Base-by-base conservation (phyloP, 1,284 basidiomycete genomes). In the Tylopilus sp. region DNA sequence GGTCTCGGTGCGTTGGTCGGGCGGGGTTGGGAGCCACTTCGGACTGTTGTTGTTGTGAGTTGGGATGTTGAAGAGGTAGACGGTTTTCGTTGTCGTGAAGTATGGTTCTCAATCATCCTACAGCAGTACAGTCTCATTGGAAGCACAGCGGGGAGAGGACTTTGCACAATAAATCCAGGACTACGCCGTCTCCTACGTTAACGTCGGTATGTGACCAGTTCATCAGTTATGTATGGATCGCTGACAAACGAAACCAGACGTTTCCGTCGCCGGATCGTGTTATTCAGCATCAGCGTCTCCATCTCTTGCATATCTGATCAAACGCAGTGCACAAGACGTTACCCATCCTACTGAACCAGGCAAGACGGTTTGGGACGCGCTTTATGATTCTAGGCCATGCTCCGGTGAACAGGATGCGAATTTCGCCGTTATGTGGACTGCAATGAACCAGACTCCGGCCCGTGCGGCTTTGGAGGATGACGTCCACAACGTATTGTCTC, bases 21-120 rank as follows among this genome's bases (percentile, higher is more conserved):
- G 55, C 73, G 71, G 13, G 94, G 92, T 23, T 98, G 95, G 95
- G 89, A 83, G 59, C 95, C 95, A 4, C 71, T 94, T 34, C 75
- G 94, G 49, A 95, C 90, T 15, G 82, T 96, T 59, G 70, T 96
- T n/a, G 76, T 97, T 44, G 92, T 89, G 4, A 89, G 84, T 55
- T 97, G 92, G 93, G 92, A 96, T 67, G 95, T 83, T 0, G 94
- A 97, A 71, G 95, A 94, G 76, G 82, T 85, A 39, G 37, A 64
- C 30, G 18, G 30, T 15, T 49, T 31, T 43, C 11, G 19, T 49
- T 8, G 13, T 28, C 28, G 21, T 43, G 13, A 16, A 46, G 23
- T 36, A 15, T 47, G 40, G 25, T 51, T 34, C 51, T 41, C 16
- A 44, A 16, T n/a, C 13, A 6, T 13, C 40, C n/a, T 10, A 18